A percentile compares a stretch with the other conserved stretches of the same genome.
Evolutionary conservation across 345 rosid species (phyloP).

Genomic region (Cardamine occulta): DNA sequence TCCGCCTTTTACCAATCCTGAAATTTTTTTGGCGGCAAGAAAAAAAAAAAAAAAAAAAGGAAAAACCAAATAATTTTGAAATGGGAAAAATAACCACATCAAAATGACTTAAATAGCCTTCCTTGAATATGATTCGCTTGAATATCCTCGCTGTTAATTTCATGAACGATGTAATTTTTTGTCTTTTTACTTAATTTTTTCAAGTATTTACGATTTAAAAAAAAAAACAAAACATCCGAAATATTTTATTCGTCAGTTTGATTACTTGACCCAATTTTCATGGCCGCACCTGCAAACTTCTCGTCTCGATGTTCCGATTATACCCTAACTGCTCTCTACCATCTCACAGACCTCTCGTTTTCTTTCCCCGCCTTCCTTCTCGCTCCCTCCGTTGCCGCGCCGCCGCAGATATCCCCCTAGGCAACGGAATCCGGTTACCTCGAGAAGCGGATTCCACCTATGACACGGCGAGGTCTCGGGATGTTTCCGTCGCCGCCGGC

Average conservation of each 20-base stretch:
- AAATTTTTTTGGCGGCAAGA: conserved; percentile 43
- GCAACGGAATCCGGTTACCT: conserved; percentile 55
- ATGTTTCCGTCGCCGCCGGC: conserved; percentile 48
- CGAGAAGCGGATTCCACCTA: conserved; percentile 46
- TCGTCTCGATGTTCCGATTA: conserved; percentile 59
- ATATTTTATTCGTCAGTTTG: conserved; percentile 24
- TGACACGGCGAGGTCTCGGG: conserved; percentile 54
- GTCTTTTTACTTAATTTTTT: not conserved
- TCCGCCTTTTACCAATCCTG: conserved; percentile 23
- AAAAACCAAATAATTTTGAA: conserved; percentile 29
- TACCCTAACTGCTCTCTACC: conserved; percentile 55
- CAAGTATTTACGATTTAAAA: not conserved
- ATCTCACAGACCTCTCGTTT: conserved; percentile 49
- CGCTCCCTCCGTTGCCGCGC: conserved; percentile 69
- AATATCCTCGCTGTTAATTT: not conserved
- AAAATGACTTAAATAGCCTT: conserved; percentile 11
- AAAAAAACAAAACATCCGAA: conserved; percentile 2
- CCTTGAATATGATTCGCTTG: not conserved
- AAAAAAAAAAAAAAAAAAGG: not conserved
- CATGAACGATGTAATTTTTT: not conserved
- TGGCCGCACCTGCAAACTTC: conserved; percentile 42
- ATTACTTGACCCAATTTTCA: conserved; percentile 34
- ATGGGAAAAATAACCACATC: not conserved
- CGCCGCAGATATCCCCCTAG: conserved; percentile 58
- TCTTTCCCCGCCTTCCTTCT: conserved; percentile 40